A percentile compares a stretch with the other conserved stretches of the same genome.
These are phyloP conservation scores for Pilasporangium apinafurcum DNA, from an alignment of 352 stramenopile species.

Conservation along the genomic window DNA sequence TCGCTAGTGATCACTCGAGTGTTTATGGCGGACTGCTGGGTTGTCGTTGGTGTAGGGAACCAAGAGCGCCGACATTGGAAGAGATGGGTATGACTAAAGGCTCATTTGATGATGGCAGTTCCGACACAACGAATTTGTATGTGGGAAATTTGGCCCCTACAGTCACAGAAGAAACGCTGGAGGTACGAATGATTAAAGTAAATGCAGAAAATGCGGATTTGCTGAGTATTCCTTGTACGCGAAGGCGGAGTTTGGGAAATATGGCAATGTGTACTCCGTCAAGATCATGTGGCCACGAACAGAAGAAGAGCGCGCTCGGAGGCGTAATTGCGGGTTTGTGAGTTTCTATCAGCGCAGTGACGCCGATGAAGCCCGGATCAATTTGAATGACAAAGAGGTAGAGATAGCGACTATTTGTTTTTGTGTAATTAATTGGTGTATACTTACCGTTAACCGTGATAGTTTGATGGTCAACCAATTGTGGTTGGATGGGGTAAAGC, in stretches of 20 bases:
- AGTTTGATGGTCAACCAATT: slow-evolving; percentile 72
- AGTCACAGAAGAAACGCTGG: slow-evolving; percentile 89
- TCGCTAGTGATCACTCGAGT: no score
- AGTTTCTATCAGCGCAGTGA: slow-evolving; percentile 87
- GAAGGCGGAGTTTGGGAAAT: slow-evolving; percentile 81
- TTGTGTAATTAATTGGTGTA: background rate
- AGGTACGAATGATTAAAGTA: slow-evolving; percentile 18
- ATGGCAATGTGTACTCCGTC: slow-evolving; percentile 91
- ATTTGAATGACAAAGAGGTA: slow-evolving; percentile 70
- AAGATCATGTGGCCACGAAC: slow-evolving; percentile 99
- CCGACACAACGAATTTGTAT: slow-evolving; percentile 91
- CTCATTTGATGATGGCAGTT: slow-evolving; percentile 82
- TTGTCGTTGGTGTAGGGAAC: slow-evolving; percentile 4
- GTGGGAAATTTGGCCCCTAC: slow-evolving; percentile 92
- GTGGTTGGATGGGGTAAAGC: slow-evolving; percentile 79
- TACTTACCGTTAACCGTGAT: background rate
- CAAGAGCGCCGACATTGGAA: slow-evolving; percentile 3
- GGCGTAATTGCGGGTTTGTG: slow-evolving; percentile 93
- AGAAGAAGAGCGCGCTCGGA: slow-evolving; percentile 87
- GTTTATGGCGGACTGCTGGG: slow-evolving; percentile 1
- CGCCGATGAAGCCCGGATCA: slow-evolving; percentile 74
- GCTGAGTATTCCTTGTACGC: background rate
- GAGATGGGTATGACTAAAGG: slow-evolving; percentile 29
- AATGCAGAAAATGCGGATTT: no score
- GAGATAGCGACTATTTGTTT: slow-evolving; percentile 8